A percentile compares a stretch with the other conserved stretches of the same genome.
phyloP scores from a whole-genome alignment of 1,284 basidiomycete genomes.

The Melampsora occidentalis region DNA sequence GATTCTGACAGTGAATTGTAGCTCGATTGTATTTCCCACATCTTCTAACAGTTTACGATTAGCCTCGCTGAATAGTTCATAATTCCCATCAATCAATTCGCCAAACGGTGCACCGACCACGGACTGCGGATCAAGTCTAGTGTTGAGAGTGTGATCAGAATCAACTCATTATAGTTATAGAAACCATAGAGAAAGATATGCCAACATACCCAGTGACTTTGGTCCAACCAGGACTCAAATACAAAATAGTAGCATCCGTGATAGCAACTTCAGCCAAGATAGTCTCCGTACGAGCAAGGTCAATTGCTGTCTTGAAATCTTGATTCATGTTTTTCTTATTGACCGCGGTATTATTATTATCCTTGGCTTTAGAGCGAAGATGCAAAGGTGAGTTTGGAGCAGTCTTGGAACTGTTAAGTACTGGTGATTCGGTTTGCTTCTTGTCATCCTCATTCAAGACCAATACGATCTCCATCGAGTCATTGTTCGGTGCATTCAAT shows the following conservation, averaged over 20 bases:
- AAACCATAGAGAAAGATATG: conserved; percentile 20
- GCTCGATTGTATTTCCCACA: conserved; percentile 90
- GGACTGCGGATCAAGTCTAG: conserved; percentile 77
- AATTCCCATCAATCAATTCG: conserved; percentile 76
- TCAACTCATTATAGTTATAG: neutral
- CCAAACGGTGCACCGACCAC: conserved; percentile 78
- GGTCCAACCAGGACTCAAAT: conserved; percentile 92
- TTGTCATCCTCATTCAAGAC: neutral
- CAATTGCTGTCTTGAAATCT: conserved; percentile 76
- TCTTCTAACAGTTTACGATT: conserved; percentile 80
- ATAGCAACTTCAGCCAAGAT: conserved; percentile 92
- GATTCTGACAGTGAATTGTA: conserved; percentile 63
- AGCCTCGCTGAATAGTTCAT: conserved; percentile 80
- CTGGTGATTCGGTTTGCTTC: neutral
- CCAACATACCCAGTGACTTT: conserved; percentile 75
- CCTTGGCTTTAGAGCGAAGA: neutral
- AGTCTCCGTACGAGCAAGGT: conserved; percentile 88
- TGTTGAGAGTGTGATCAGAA: neutral
- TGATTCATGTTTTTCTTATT: conserved; percentile 62
- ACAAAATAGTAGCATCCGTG: conserved; percentile 79
- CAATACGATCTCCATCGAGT: conserved; percentile 49
- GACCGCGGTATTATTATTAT: neutral
- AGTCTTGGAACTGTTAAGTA: conserved; percentile 9
- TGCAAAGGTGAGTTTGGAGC: conserved; percentile 25
- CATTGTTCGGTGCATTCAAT: conserved; percentile 1